phyloP scores from a whole-genome alignment of 768 basidiomycete species.

The Harrya chromipes region DNA sequence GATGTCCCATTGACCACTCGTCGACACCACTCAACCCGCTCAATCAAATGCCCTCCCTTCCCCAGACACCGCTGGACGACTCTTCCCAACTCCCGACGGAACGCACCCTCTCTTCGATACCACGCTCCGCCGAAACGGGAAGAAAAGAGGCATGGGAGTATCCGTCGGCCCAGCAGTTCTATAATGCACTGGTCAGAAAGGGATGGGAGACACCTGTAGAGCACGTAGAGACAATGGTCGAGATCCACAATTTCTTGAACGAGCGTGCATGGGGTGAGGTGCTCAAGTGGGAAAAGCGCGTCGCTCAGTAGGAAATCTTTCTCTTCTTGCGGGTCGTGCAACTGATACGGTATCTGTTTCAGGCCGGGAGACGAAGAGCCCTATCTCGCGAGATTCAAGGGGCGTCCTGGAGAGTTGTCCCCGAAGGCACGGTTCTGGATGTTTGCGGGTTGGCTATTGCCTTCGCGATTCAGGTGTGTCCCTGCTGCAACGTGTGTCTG shows the following conservation, averaged over 20 bases:
- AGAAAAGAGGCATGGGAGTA: slow-evolving; percentile 75
- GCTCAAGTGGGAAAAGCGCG: slow-evolving; percentile 82
- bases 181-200: slow-evolving; percentile 93
- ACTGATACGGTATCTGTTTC: slow-evolving; percentile 4
- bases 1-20: slow-evolving; percentile 64
- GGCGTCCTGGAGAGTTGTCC: slow-evolving; percentile 87
- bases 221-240: slow-evolving; percentile 94
- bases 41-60: slow-evolving; percentile 88
- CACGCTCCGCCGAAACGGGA: slow-evolving; percentile 46
- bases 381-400: slow-evolving; percentile 81
- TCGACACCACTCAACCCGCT: slow-evolving; percentile 51
- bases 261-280: slow-evolving; percentile 97
- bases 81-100: slow-evolving; percentile 60
- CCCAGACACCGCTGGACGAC: slow-evolving; percentile 62
- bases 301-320: slow-evolving; percentile 23
- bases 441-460: slow-evolving; percentile 85
- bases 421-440: slow-evolving; percentile 91
- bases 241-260: slow-evolving; percentile 97
- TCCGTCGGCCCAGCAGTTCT: slow-evolving; percentile 96
- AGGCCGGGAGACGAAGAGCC: slow-evolving; percentile 59
- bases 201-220: slow-evolving; percentile 98
- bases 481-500: neutral
- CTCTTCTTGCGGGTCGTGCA: neutral
- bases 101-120: slow-evolving; percentile 83
- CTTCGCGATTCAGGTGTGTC: slow-evolving; percentile 84